Conservation (phyloP, 345 rosid species). For the Gossypium anomalum region DNA sequence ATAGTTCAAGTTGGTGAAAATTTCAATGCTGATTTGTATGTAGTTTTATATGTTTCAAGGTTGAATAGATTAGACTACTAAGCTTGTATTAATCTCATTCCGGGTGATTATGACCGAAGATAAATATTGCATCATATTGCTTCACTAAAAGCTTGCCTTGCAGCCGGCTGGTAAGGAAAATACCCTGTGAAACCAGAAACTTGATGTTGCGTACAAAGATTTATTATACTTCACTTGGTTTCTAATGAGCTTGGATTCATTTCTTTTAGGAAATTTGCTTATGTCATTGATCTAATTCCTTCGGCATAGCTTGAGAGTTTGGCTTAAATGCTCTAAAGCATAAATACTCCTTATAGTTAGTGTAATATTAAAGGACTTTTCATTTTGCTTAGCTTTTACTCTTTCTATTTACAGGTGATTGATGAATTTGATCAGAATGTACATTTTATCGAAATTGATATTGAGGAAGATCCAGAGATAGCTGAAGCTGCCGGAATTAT, state of each 20-base stretch:
- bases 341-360: not conserved
- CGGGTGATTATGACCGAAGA: not conserved
- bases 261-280: not conserved
- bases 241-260: not conserved
- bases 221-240: not conserved
- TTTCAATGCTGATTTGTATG: not conserved
- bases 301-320: not conserved
- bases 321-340: not conserved
- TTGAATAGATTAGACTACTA: not conserved
- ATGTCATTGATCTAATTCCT: not conserved
- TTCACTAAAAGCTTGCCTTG: not conserved
- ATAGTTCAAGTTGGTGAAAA: not conserved
- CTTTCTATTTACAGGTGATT: conserved; percentile 53
- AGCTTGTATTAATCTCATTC: not conserved
- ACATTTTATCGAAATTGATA: conserved; percentile 91
- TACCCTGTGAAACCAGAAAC: not conserved
- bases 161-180: not conserved
- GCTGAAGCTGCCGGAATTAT: conserved; percentile 96
- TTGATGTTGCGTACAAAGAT: not conserved
- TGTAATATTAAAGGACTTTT: not conserved
- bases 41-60: not conserved
- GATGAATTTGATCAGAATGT: conserved; percentile 84
- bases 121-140: not conserved
- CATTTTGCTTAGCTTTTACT: not conserved
- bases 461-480: conserved; percentile 91